phyloP scores from a whole-genome alignment of 441 rosid genomes.

The Eruca vesicaria region DNA sequence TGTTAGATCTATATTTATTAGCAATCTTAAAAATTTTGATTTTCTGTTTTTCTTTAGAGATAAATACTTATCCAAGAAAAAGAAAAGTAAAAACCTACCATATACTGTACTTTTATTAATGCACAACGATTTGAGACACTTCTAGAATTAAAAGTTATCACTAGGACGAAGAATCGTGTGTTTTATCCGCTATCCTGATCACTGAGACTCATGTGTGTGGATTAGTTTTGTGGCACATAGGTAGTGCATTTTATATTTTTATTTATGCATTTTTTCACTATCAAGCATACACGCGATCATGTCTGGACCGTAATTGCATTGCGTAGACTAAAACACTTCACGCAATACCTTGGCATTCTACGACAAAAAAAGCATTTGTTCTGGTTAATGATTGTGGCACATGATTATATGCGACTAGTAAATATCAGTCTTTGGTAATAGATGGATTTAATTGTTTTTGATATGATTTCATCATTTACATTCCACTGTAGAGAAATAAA shows the following conservation, averaged over 20 bases:
- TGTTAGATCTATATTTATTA: too few relatives aligned
- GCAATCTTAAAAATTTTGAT: too few relatives aligned
- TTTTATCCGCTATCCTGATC: not conserved
- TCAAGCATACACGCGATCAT: not conserved
- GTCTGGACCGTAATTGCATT: not conserved
- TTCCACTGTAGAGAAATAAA: not conserved
- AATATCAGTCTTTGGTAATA: not conserved
- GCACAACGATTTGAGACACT: too few relatives aligned
- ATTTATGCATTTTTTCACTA: not conserved
- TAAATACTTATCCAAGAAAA: too few relatives aligned
- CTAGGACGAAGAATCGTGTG: not conserved
- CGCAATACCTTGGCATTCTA: not conserved
- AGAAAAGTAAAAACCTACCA: too few relatives aligned
- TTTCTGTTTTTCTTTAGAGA: too few relatives aligned
- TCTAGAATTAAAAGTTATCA: too few relatives aligned
- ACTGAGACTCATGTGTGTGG: not conserved
- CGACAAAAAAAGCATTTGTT: not conserved
- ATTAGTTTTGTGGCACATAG: not conserved
- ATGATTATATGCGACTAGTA: not conserved
- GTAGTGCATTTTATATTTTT: not conserved
- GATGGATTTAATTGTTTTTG: not conserved
- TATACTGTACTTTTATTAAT: too few relatives aligned
- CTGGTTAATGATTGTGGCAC: not conserved
- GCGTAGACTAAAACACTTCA: not conserved
- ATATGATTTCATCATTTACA: not conserved